phyloP scores from a whole-genome alignment of 129 eudicot genomes.

The Silybum marianum region DNA sequence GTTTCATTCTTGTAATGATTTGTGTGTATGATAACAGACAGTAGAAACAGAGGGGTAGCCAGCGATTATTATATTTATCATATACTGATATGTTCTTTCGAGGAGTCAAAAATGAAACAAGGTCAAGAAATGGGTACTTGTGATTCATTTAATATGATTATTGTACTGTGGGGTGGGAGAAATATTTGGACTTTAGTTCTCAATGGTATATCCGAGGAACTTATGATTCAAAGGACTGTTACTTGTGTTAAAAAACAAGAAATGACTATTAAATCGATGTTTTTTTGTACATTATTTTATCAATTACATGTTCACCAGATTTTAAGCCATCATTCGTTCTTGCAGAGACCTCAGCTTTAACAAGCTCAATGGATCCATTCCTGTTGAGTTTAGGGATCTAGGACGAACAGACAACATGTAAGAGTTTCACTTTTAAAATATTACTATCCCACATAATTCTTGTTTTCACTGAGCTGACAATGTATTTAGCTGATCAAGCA shows the following conservation, averaged over 20 bases:
- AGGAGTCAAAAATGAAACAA: background rate
- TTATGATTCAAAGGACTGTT: background rate
- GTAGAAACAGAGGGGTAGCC: too few relatives aligned
- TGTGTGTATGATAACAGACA: too few relatives aligned
- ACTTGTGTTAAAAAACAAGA: background rate
- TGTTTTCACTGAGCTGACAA: too few relatives aligned
- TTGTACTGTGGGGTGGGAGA: background rate
- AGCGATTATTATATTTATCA: too few relatives aligned
- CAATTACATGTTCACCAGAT: background rate
- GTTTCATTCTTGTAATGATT: too few relatives aligned
- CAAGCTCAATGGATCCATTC: constrained; percentile 51
- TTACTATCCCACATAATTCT: background rate
- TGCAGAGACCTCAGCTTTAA: constrained; percentile 71
- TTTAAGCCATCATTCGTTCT: background rate
- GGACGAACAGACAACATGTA: constrained; percentile 36
- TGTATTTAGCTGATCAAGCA: too few relatives aligned
- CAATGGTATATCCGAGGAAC: background rate
- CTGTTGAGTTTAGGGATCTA: constrained; percentile 18
- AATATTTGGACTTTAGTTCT: background rate
- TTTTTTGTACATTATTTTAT: background rate
- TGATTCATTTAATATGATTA: background rate
- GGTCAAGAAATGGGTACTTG: background rate
- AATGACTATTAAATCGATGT: background rate
- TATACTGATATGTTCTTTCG: too few relatives aligned
- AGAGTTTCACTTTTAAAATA: constrained; percentile 3